Conservation (phyloP, 2,329 filamentous ascomycete genomes). For the Ceratocystis cubensis region DNA sequence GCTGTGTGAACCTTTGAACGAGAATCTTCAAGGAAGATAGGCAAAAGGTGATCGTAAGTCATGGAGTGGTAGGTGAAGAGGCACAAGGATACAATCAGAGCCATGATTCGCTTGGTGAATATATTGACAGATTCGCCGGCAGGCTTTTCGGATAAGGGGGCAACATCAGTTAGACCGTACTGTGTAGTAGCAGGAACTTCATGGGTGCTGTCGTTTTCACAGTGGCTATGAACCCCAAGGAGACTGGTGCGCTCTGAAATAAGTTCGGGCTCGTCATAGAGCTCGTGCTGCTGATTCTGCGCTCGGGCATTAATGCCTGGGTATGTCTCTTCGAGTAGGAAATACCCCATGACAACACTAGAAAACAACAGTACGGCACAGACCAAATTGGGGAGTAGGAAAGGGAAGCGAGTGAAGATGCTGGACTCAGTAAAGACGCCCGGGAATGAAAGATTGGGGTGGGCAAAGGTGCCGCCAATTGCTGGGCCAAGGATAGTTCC, state of each 20-base stretch:
- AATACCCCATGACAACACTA: conserved; percentile 68
- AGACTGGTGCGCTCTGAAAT: conserved; percentile 58
- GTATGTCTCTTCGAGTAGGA: conserved; percentile 79
- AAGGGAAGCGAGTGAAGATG: conserved; percentile 69
- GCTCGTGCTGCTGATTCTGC: conserved; percentile 28
- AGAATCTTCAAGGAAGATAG: conserved; percentile 83
- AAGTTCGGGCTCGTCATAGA: conserved; percentile 27
- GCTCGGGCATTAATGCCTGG: conserved; percentile 57
- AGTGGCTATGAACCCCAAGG: conserved; percentile 41
- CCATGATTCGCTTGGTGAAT: conserved; percentile 20
- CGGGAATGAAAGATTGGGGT: conserved; percentile 64
- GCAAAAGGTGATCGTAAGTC: conserved; percentile 84
- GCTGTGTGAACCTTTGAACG: conserved; percentile 34
- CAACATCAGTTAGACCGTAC: not conserved
- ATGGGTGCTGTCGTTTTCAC: conserved; percentile 34
- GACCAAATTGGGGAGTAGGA: conserved; percentile 77
- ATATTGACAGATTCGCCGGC: conserved; percentile 17
- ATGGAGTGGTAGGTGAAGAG: conserved; percentile 94
- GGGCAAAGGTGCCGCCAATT: conserved; percentile 76
- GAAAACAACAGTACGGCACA: conserved; percentile 64
- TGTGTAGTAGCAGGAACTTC: not conserved
- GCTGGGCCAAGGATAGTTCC: conserved; percentile 81
- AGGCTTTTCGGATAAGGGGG: conserved; percentile 25
- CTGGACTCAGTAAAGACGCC: conserved; percentile 51
- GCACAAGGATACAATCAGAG: conserved; percentile 63